These are phyloP conservation scores for Paramyrothecium roridum DNA, from an alignment of 2,329 filamentous ascomycete genomes.

Conservation along the genomic window DNA sequence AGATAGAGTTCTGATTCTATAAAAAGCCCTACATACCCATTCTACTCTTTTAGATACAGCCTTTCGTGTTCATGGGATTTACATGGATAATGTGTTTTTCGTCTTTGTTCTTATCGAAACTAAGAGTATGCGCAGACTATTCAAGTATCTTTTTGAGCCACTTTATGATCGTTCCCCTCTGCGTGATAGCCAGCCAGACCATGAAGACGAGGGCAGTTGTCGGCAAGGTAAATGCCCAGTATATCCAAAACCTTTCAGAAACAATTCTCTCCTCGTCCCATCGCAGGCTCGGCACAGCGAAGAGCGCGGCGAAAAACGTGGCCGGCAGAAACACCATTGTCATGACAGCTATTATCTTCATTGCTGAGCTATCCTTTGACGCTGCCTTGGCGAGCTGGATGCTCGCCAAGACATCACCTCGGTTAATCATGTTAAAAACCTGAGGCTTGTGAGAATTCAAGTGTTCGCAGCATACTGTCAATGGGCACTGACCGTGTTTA, in stretches of 20 bases:
- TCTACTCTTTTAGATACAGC: too few relatives aligned
- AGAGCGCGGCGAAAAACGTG: slow-evolving; percentile 32
- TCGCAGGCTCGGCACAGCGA: slow-evolving; percentile 14
- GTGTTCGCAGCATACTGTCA: neutral
- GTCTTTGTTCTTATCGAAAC: too few relatives aligned
- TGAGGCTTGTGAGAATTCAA: neutral
- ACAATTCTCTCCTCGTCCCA: slow-evolving; percentile 6
- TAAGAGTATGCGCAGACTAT: neutral
- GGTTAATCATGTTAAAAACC: neutral
- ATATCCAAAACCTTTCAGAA: slow-evolving; percentile 11
- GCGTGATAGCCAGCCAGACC: slow-evolving; percentile 1
- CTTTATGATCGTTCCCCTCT: neutral
- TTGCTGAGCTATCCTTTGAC: slow-evolving; percentile 17
- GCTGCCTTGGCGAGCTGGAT: slow-evolving; percentile 4
- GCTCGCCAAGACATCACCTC: slow-evolving; percentile 4
- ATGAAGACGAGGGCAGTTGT: slow-evolving; percentile 9
- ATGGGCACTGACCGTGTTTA: neutral
- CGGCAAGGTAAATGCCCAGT: slow-evolving; percentile 16
- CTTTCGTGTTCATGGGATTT: too few relatives aligned
- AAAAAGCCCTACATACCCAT: too few relatives aligned
- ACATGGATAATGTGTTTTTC: too few relatives aligned
- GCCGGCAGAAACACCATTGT: slow-evolving; percentile 37
- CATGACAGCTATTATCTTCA: slow-evolving; percentile 34
- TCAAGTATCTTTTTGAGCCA: neutral
- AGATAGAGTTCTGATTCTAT: too few relatives aligned